Evolutionary conservation across 441 rosid genomes (phyloP), one percentile per base, ranked within the genome.

Genomic region (Dalechampia spathulata): DNA sequence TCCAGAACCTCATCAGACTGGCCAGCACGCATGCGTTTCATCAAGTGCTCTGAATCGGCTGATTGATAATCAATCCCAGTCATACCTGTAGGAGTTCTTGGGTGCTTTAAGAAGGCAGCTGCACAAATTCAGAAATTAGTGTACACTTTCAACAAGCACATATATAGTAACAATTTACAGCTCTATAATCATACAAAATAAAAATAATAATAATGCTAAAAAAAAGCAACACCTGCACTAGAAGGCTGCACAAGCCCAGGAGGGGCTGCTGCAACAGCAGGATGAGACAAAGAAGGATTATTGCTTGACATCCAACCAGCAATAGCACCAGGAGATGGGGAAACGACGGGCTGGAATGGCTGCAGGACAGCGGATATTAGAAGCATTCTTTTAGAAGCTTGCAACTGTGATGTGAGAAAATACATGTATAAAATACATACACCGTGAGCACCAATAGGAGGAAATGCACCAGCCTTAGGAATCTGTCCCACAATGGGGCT

Each of bases 11-110:
- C 89, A 52, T 80, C 82, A 49, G 83, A 70, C 59, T 71, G 84
- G 52, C 83, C 82, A 63, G 86, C 55, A 54, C 87, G 80, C 40
- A 82, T 69, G 8, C 92, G 79, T 75, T 84, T 89, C 82, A 83
- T 71, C 64, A 86, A 70, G 65, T 78, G 89, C 63, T 89, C 95
- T 15, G 85, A 80, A 52, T 89, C 96, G 54, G 79, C 71, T 12
- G 72, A 68, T 40, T 76, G 92, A 70, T 80, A 89, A 60, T 86
- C 95, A 76, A 89, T 76, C 27, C 80, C 86, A 9, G 78, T 43
- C 55, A 79, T 62, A 57, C 76, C 80, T 12, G 86, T 72, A 1
- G 92, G 90, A 0, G 85, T 74, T 63, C 92, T 75, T 21, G 86
- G 83, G 48, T 30, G n/a, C 71, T 86, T 83, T 63, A 87, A 61